These are phyloP conservation scores for Stemphylium vesicarium DNA, from an alignment of 2,329 filamentous ascomycete genomes.

Conservation along the genomic window DNA sequence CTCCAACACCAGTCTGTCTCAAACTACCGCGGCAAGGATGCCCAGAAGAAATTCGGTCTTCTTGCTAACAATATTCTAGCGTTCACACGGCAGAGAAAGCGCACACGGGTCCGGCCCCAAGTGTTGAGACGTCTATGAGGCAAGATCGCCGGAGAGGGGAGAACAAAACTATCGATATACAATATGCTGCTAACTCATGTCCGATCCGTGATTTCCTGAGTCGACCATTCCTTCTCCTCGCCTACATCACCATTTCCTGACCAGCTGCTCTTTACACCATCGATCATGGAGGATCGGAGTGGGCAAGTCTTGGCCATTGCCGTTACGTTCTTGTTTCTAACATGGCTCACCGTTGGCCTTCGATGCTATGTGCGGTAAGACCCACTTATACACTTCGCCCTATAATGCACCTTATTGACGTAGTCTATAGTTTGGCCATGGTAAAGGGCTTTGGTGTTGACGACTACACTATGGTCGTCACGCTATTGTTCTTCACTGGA, in stretches of 20 bases:
- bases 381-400: not conserved
- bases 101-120: slow-evolving; percentile 6
- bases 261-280: slow-evolving; percentile 1
- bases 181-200: slow-evolving; percentile 13
- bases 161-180: slow-evolving; percentile 8
- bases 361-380: slow-evolving; percentile 47
- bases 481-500: slow-evolving; percentile 47
- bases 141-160: slow-evolving; percentile 13
- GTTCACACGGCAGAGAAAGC: slow-evolving; percentile 3
- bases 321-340: slow-evolving; percentile 45
- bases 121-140: slow-evolving; percentile 18
- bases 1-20: slow-evolving; percentile 9
- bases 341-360: slow-evolving; percentile 48
- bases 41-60: slow-evolving; percentile 10
- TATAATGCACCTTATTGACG: slow-evolving; percentile 7
- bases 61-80: slow-evolving; percentile 19
- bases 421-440: slow-evolving; percentile 30
- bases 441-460: slow-evolving; percentile 50
- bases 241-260: slow-evolving; percentile 2
- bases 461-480: slow-evolving; percentile 50
- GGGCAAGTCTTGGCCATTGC: slow-evolving; percentile 37
- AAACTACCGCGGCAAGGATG: slow-evolving; percentile 15
- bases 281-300: slow-evolving; percentile 35
- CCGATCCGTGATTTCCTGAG: not conserved
- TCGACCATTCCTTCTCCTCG: slow-evolving; percentile 2